phyloP scores from a whole-genome alignment of 208 protist genomes.

The Leishmania amazonensis region DNA sequence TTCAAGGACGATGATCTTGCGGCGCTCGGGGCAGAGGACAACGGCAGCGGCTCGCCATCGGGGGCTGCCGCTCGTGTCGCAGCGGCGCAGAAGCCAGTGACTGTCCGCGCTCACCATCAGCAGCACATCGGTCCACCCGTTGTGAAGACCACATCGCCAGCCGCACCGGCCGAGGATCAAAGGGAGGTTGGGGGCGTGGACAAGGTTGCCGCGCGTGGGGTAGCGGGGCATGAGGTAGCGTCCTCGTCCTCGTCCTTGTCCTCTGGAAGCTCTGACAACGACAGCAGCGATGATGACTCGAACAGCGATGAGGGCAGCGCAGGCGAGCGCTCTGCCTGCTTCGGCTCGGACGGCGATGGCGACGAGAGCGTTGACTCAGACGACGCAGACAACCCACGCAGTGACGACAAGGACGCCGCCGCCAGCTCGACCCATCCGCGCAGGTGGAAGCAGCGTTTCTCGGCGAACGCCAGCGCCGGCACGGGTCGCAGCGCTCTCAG shows the following conservation, averaged over 20 bases:
- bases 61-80: neutral
- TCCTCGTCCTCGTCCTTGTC: constrained; percentile 11
- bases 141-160: neutral
- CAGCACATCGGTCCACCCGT: neutral
- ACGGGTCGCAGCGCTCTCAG: constrained; percentile 13
- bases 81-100: neutral
- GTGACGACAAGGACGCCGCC: neutral
- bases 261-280: constrained; percentile 5
- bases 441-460: neutral
- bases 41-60: neutral
- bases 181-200: neutral
- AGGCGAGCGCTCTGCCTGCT: constrained; percentile 9
- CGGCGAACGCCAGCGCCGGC: neutral
- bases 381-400: neutral
- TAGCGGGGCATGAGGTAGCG: neutral
- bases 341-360: constrained; percentile 4
- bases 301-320: constrained; percentile 14
- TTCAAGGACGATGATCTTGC: constrained; percentile 16
- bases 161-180: neutral
- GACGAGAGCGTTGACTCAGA: neutral
- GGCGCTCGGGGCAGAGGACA: neutral
- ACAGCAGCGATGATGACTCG: constrained; percentile 7
- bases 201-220: neutral
- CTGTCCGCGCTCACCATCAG: neutral
- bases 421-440: neutral